Evolutionary conservation across 148 eudicot species (phyloP).

Genomic region (Vaccinium vitisidaea): DNA sequence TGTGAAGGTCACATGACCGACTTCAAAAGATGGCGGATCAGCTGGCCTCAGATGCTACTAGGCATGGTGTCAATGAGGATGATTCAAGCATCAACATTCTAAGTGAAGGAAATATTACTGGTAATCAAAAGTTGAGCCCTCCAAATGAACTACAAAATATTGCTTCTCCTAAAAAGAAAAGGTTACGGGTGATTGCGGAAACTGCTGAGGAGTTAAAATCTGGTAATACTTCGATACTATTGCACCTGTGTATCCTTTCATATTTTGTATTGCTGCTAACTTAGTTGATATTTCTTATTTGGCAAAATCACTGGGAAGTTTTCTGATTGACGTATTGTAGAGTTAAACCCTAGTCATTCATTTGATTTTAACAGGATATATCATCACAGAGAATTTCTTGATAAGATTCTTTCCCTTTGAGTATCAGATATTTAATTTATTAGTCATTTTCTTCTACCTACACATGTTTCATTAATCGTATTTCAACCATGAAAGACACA

Average conservation of each 20-base stretch:
- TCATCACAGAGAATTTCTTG: no score
- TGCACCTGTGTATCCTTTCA: not conserved
- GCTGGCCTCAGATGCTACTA: constrained; percentile 50
- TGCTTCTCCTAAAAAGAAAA: constrained; percentile 50
- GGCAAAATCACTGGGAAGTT: no score
- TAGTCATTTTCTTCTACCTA: no score
- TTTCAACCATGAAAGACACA: no score
- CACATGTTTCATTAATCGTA: no score
- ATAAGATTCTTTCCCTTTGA: no score
- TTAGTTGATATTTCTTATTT: no score
- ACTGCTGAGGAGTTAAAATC: constrained; percentile 37
- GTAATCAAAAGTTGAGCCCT: constrained; percentile 24
- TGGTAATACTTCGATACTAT: constrained; percentile 36
- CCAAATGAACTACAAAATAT: constrained; percentile 22
- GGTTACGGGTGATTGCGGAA: constrained; percentile 32
- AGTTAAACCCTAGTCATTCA: no score
- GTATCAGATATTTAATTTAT: no score
- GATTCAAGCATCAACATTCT: constrained; percentile 43
- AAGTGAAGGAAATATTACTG: constrained; percentile 50
- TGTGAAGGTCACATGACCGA: constrained; percentile 69
- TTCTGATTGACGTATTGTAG: no score
- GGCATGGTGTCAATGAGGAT: constrained; percentile 45
- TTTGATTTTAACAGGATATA: no score
- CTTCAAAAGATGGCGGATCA: constrained; percentile 74
- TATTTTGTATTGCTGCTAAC: no score